Base-by-base conservation (phyloP, 139 green algal species). In the Coccomyxa sp. region DNA sequence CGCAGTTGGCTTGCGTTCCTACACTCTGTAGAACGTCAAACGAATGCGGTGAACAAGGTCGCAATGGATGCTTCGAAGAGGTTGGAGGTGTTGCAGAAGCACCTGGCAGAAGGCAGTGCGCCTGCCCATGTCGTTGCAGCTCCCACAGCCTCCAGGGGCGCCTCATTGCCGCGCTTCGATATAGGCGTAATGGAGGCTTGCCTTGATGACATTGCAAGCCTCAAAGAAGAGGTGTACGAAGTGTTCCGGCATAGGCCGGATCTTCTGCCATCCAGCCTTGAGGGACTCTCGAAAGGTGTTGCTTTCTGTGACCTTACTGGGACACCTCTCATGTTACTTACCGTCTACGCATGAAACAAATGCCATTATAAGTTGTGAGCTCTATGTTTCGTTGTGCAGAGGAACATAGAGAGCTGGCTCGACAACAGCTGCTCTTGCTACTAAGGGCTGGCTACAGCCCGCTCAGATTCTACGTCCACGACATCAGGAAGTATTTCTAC, bases 361-460 rank as follows among this genome's bases (percentile, higher is more conserved):
- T 64, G 50, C 50, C n/a, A n/a, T 64, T 22, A 64, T 64, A 64
- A 3, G 50, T 10, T 22, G 5, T 12, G 50, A 18, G 3, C 27
- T 7, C 50, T 22, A 64, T 27, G 9, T 44, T 75, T 75, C 1
- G 10, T 70, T 40, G 27, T 68, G 81, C 89, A 92, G 91, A 95
- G 84, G 81, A 96, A 81, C 93, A 96, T 80, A 81, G 93, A 0
- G 86, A 87, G n/a, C 82, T 95, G 64, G 92, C 95, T 18, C 87
- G 93, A 8, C 73, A 82, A 6, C 82, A 86, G 70, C 85, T 97
- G 70, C 78, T 68, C 0, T 55, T 80, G 9, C 55, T 97, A 18
- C 73, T 97, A 24, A 75, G 81, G 7, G 82, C 83, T 0, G 92
- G 93, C 38, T 89, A 92, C 83, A 89, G 86, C 36, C 92, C 93